phyloP scores from a whole-genome alignment of 1,139 yeast genomes.

The Yamadazyma pseudoaaseri region DNA sequence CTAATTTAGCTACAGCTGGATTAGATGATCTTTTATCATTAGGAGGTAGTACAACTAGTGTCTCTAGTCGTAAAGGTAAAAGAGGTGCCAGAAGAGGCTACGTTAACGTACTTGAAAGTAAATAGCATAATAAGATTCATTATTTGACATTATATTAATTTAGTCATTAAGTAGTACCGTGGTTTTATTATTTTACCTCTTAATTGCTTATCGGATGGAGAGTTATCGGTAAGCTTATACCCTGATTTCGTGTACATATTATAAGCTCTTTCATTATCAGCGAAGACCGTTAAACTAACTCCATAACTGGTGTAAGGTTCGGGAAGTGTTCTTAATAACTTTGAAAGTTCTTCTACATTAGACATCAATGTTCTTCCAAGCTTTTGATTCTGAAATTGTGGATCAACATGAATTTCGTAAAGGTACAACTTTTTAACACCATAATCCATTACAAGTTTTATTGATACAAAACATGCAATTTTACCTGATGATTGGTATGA shows the following conservation, averaged over 20 bases:
- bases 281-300: conserved; percentile 50
- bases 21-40: conserved; percentile 67
- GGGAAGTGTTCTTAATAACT: conserved; percentile 11
- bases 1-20: conserved; percentile 46
- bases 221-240: conserved; percentile 34
- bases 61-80: conserved; percentile 50
- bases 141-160: not conserved
- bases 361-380: conserved; percentile 36
- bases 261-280: conserved; percentile 41
- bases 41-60: conserved; percentile 36
- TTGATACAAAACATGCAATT: conserved; percentile 44
- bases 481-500: conserved; percentile 15
- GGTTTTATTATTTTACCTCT: conserved; percentile 42
- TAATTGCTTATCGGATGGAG: conserved; percentile 45
- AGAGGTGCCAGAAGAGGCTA: conserved; percentile 74
- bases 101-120: conserved; percentile 66
- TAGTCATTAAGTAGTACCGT: conserved; percentile 13
- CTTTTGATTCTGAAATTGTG: conserved; percentile 25
- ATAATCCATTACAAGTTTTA: conserved; percentile 35
- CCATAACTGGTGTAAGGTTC: conserved; percentile 18
- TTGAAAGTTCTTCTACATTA: conserved; percentile 26
- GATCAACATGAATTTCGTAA: conserved; percentile 52
- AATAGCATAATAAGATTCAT: conserved; percentile 1
- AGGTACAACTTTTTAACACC: conserved; percentile 40
- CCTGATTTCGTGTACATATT: conserved; percentile 44